phyloP scores from a whole-genome alignment of 2,329 filamentous ascomycete species.

The Cadophora malorum region DNA sequence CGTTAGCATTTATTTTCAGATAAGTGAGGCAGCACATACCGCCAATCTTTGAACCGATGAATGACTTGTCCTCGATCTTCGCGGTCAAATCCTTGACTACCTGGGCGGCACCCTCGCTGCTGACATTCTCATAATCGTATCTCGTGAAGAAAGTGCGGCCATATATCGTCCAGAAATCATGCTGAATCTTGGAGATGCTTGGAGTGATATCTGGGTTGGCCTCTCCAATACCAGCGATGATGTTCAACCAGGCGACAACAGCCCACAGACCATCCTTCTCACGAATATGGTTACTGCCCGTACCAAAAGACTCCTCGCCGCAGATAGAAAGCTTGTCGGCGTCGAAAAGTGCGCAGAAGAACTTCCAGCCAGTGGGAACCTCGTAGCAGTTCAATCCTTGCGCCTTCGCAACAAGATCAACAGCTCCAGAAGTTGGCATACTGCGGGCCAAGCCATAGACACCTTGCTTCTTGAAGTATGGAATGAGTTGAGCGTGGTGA shows the following conservation, averaged over 20 bases:
- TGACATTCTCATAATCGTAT: conserved; percentile 97
- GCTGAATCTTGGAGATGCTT: conserved; percentile 94
- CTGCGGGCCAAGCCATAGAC: conserved; percentile 94
- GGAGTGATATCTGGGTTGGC: conserved; percentile 80
- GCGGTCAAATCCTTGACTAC: conserved; percentile 82
- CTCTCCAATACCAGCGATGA: conserved; percentile 92
- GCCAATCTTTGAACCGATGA: conserved; percentile 82
- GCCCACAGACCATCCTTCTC: conserved; percentile 99
- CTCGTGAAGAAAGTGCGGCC: conserved; percentile 99
- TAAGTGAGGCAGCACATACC: conserved; percentile 54
- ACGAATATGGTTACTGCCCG: conserved; percentile 97
- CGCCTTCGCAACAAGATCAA: conserved; percentile 94
- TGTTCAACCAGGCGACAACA: conserved; percentile 96
- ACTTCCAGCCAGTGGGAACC: conserved; percentile 98
- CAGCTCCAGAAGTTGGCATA: conserved; percentile 96
- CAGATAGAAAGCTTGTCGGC: conserved; percentile 97
- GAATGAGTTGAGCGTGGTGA: conserved; percentile 94
- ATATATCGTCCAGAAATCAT: conserved; percentile 96
- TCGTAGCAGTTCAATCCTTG: conserved; percentile 93
- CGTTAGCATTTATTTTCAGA: conserved; percentile 21
- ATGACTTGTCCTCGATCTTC: conserved; percentile 74
- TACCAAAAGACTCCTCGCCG: conserved; percentile 97
- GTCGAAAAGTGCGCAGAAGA: conserved; percentile 96
- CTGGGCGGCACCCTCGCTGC: conserved; percentile 89
- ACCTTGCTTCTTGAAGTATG: conserved; percentile 97